phyloP scores from a whole-genome alignment of 257 asterid genomes.

The Thymus quinquecostatus region DNA sequence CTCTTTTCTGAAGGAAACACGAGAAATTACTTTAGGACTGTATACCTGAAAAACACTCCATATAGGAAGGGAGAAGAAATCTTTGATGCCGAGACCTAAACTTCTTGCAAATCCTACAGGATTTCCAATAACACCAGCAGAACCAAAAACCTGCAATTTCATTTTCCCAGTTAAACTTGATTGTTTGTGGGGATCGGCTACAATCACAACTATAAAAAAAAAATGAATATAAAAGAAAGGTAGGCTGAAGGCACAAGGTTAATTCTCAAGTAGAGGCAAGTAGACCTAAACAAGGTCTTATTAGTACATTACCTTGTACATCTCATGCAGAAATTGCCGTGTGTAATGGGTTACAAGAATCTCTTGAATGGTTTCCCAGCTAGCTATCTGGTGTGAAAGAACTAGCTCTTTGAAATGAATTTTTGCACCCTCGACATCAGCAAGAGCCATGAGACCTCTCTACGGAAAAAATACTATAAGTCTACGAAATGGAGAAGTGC shows the following conservation, averaged over 20 bases:
- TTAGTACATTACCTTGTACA: slow-evolving; percentile 77
- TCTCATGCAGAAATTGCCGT: slow-evolving; percentile 89
- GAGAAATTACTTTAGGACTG: slow-evolving; percentile 9
- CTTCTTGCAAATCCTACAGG: slow-evolving; percentile 97
- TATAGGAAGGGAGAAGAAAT: slow-evolving; percentile 87
- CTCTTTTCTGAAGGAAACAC: not conserved
- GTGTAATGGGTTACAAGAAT: slow-evolving; percentile 84
- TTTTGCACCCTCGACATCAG: slow-evolving; percentile 98
- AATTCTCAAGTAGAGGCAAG: slow-evolving; percentile 1
- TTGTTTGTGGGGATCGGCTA: not conserved
- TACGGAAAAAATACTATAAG: slow-evolving; percentile 41
- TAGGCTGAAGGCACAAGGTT: not conserved
- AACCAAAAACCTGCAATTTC: slow-evolving; percentile 80
- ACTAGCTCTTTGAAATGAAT: slow-evolving; percentile 77
- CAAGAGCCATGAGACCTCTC: slow-evolving; percentile 99
- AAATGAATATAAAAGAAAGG: slow-evolving; percentile 5
- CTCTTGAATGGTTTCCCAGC: slow-evolving; percentile 95
- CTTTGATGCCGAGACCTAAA: slow-evolving; percentile 91
- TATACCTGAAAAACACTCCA: slow-evolving; percentile 84
- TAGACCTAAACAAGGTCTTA: slow-evolving; percentile 7
- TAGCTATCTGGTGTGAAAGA: slow-evolving; percentile 91
- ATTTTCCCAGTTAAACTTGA: slow-evolving; percentile 28
- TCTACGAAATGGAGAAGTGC: slow-evolving; percentile 22
- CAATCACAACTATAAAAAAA: not conserved
- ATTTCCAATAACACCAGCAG: slow-evolving; percentile 97